A percentile compares a stretch with the other conserved stretches of the same genome.
These are phyloP conservation scores for Teratosphaeria nubilosa DNA, from an alignment of 2,329 filamentous ascomycete species.

Conservation along the genomic window DNA sequence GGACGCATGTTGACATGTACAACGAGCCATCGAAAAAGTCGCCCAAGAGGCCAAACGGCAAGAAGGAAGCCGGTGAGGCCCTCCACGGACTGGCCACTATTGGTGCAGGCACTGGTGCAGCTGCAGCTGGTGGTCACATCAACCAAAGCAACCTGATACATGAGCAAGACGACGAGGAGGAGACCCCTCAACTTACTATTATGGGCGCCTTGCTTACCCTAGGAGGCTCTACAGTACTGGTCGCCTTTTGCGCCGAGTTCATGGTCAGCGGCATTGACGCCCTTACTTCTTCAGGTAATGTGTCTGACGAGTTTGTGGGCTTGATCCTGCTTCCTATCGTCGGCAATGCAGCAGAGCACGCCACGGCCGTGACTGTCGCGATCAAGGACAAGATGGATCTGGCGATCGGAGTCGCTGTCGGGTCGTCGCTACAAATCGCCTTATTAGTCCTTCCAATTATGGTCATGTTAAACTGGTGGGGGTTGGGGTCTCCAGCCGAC, in stretches of 20 bases:
- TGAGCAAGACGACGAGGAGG: slow-evolving; percentile 54
- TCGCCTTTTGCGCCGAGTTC: slow-evolving; percentile 65
- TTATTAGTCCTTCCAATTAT: slow-evolving; percentile 49
- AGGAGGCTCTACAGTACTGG: slow-evolving; percentile 61
- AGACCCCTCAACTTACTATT: slow-evolving; percentile 65
- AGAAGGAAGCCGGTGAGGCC: slow-evolving; percentile 41
- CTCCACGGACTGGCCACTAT: slow-evolving; percentile 42
- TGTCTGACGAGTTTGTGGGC: slow-evolving; percentile 53
- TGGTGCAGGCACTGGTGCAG: slow-evolving; percentile 42
- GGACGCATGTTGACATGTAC: slow-evolving; percentile 73
- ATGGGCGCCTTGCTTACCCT: slow-evolving; percentile 63
- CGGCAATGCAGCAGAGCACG: slow-evolving; percentile 57
- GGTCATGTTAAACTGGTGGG: slow-evolving; percentile 53
- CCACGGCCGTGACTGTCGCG: slow-evolving; percentile 50
- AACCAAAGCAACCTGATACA: slow-evolving; percentile 34
- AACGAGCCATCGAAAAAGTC: slow-evolving; percentile 71
- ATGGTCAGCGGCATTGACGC: slow-evolving; percentile 52
- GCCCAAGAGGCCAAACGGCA: slow-evolving; percentile 42
- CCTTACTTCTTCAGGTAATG: slow-evolving; percentile 34
- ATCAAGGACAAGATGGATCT: slow-evolving; percentile 61
- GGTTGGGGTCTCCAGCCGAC: slow-evolving; percentile 32
- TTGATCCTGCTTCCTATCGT: slow-evolving; percentile 56
- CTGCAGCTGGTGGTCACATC: slow-evolving; percentile 40
- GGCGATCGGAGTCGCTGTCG: slow-evolving; percentile 56
- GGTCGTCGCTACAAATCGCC: slow-evolving; percentile 56